phyloP scores from a whole-genome alignment of 192 early-diverging fungal species.

The Linnemannia zychae region DNA sequence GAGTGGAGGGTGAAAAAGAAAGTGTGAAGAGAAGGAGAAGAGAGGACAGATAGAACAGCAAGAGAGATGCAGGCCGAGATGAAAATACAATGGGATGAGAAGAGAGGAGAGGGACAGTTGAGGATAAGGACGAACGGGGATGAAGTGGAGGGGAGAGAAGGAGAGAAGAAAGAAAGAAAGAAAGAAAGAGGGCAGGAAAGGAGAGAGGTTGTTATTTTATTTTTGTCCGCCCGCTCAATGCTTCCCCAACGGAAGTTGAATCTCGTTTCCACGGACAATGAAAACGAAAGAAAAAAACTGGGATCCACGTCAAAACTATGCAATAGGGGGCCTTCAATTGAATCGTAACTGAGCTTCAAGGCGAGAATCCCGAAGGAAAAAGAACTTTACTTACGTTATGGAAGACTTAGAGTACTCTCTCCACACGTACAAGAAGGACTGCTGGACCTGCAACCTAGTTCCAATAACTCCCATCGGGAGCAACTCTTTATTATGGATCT shows the following conservation, averaged over 20 bases:
- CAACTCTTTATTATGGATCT: not conserved
- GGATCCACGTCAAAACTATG: constrained; percentile 6
- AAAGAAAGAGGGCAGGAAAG: not conserved
- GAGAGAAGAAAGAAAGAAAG: not conserved
- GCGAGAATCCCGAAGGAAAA: not conserved
- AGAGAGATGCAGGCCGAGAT: not conserved
- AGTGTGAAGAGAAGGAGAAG: constrained; percentile 8
- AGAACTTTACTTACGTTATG: not conserved
- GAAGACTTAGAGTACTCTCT: not conserved
- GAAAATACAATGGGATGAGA: constrained; percentile 7
- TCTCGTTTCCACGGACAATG: constrained; percentile 3
- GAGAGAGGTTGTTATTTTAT: not conserved
- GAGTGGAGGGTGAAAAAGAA: not conserved
- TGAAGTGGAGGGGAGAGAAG: not conserved
- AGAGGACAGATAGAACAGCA: constrained; percentile 1
- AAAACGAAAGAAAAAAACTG: not conserved
- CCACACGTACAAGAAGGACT: not conserved
- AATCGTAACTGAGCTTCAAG: not conserved
- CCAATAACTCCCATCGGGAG: not conserved
- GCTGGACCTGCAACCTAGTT: not conserved
- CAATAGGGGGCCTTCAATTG: not conserved
- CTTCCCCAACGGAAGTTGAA: constrained; percentile 44
- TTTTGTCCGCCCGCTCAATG: not conserved
- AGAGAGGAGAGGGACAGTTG: not conserved
- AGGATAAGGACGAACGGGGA: constrained; percentile 24